Conservation (phyloP, 805 yeast species). For the Wickerhamomyces tratensis region DNA sequence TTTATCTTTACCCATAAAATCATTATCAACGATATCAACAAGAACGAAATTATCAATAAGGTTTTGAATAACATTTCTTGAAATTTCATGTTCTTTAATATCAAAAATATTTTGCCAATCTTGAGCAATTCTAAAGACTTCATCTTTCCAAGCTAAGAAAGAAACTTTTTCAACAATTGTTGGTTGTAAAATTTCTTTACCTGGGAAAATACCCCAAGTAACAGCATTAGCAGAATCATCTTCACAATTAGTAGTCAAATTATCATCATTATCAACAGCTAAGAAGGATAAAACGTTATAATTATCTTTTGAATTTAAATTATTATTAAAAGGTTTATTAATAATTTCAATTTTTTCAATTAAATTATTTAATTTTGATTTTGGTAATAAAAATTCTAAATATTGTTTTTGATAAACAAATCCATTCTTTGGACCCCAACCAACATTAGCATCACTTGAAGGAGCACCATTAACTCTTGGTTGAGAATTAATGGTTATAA, state of each 20-base stretch:
- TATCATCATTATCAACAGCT: slow-evolving; percentile 52
- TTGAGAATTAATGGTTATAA: slow-evolving; percentile 85
- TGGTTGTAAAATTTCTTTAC: slow-evolving; percentile 89
- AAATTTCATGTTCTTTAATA: slow-evolving; percentile 16
- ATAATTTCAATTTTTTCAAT: slow-evolving; percentile 34
- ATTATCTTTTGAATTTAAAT: slow-evolving; percentile 19
- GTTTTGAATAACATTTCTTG: slow-evolving; percentile 30
- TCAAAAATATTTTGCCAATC: slow-evolving; percentile 66
- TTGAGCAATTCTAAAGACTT: slow-evolving; percentile 70
- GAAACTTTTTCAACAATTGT: slow-evolving; percentile 90
- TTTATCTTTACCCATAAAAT: slow-evolving; percentile 49
- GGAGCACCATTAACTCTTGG: slow-evolving; percentile 79
- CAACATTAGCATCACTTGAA: slow-evolving; percentile 63
- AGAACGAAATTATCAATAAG: slow-evolving; percentile 53
- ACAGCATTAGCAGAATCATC: slow-evolving; percentile 81
- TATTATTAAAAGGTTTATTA: slow-evolving; percentile 25
- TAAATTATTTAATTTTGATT: slow-evolving; percentile 26
- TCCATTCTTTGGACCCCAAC: slow-evolving; percentile 96
- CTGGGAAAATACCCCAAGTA: slow-evolving; percentile 98
- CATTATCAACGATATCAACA: slow-evolving; percentile 87
- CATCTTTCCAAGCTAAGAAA: slow-evolving; percentile 96
- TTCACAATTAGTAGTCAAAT: slow-evolving; percentile 57
- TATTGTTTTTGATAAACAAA: slow-evolving; percentile 93
- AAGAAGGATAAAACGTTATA: slow-evolving; percentile 62
- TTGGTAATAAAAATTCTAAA: slow-evolving; percentile 74